Conservation (phyloP, 1,284 basidiomycete species). For the Cystobasidiaceae sp. region DNA sequence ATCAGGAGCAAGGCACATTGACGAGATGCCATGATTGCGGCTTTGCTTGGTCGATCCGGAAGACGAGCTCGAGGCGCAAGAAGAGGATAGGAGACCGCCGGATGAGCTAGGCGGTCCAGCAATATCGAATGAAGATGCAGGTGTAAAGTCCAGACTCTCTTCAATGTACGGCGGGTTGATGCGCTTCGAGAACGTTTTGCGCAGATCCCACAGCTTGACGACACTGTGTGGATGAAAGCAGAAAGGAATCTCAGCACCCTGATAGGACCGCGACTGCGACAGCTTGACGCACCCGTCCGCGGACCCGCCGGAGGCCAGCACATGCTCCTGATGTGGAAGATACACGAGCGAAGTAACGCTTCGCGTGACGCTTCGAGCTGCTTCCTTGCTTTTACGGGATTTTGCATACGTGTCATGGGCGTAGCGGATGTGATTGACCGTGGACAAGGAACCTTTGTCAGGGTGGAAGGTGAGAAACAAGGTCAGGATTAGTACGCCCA, state of each 20-base stretch:
- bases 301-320: slow-evolving; percentile 40
- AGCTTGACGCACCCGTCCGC: slow-evolving; percentile 34
- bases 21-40: slow-evolving; percentile 39
- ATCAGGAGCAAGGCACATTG: slow-evolving; percentile 39
- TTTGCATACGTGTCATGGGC: slow-evolving; percentile 22
- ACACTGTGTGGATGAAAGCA: slow-evolving; percentile 18
- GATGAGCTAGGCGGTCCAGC: background rate
- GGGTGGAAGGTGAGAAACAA: background rate
- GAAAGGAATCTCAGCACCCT: background rate
- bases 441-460: slow-evolving; percentile 12
- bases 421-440: slow-evolving; percentile 28
- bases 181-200: slow-evolving; percentile 38
- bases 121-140: background rate
- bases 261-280: too few relatives aligned
- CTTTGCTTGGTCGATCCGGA: background rate
- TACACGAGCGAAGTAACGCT: slow-evolving; percentile 40
- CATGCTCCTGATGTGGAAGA: slow-evolving; percentile 36
- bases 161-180: slow-evolving; percentile 40
- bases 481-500: background rate
- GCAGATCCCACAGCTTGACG: slow-evolving; percentile 42
- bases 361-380: slow-evolving; percentile 31
- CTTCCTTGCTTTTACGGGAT: slow-evolving; percentile 2
- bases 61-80: background rate
- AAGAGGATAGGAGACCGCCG: background rate
- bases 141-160: slow-evolving; percentile 35